Base-by-base conservation (phyloP, 2,329 filamentous ascomycete species). In the Pseudocercospora macadamiae region DNA sequence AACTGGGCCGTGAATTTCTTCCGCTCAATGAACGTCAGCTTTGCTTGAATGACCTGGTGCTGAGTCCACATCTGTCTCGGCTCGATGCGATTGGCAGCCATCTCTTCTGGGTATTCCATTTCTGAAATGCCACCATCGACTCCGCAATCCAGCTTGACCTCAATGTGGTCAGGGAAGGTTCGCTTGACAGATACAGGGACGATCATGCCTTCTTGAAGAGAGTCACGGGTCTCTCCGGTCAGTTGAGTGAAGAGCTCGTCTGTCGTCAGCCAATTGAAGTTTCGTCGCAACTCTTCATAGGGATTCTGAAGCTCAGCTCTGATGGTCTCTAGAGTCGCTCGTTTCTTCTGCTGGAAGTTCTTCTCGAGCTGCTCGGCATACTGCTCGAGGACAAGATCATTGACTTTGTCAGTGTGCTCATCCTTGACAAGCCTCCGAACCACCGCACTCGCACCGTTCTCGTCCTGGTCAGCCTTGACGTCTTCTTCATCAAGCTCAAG, bases 401-500 rank as follows among this genome's bases (percentile, higher is more conserved):
- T 96, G 71, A 99, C 92, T 71, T 93, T 90, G 69, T 97, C 93
- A 68, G 96, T 91, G 65, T 92, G 89, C 48, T 96, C 91, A 57
- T 97, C 92, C 70, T 91, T 90, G 74, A 99, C 90, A n/a, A 99
- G 86, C 75, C 93, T 96, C 63, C 93, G 88, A 55, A 99, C 91
- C 66, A 97, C 93, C 6, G 93, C 95, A 14, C 90, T 92, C 0
- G 89, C 83, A 0, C 95, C 95, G 64, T 92, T 91, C 70, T 97
- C 91, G 65, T 96, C 91, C 4, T 89, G 89, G 77, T 97, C 93
- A 1, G 90, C 91, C 76, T 96, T 96, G 72, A 99, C 91, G 70
- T 99, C 95, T 78, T 99, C 95, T 76, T 99, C 95, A 68, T 99
- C 95, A 66, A 99, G 83, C 73, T 97, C 93, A 48, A 99, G 81